Conservation (phyloP, 129 eudicot genomes). For the Scalesia atractyloides region DNA sequence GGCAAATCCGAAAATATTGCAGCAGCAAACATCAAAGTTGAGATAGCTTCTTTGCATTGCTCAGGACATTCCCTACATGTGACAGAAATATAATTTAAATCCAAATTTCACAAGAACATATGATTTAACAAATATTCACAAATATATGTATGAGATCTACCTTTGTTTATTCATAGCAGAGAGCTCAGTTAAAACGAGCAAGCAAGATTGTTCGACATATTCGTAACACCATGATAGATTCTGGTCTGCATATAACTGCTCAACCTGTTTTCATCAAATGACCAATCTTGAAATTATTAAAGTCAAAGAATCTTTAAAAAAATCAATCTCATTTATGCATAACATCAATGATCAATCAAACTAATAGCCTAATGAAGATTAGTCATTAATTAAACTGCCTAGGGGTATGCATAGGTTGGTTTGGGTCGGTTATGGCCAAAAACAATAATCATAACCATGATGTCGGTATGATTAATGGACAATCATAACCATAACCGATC, state of each 20-base stretch:
- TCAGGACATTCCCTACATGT: slow-evolving; percentile 79
- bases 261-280: slow-evolving; percentile 58
- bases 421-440: too few relatives aligned
- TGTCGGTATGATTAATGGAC: too few relatives aligned
- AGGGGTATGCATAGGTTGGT: too few relatives aligned
- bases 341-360: slow-evolving; percentile 6
- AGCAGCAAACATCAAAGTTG: slow-evolving; percentile 83
- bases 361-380: not conserved
- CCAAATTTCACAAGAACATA: not conserved
- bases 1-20: slow-evolving; percentile 96
- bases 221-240: slow-evolving; percentile 72
- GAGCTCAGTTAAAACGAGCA: slow-evolving; percentile 46
- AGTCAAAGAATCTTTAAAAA: slow-evolving; percentile 5
- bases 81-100: slow-evolving; percentile 13
- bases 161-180: slow-evolving; percentile 61
- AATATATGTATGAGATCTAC: not conserved
- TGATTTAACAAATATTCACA: too few relatives aligned
- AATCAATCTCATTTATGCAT: not conserved
- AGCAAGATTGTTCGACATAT: slow-evolving; percentile 54
- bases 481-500: too few relatives aligned
- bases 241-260: slow-evolving; percentile 68
- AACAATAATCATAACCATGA: too few relatives aligned
- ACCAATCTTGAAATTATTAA: slow-evolving; percentile 15
- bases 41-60: slow-evolving; percentile 71
- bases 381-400: not conserved